Percentiles rank a stretch among this genome's conserved stretches.
These are phyloP conservation scores for Punctularia strigosozonata DNA, from an alignment of 768 basidiomycete genomes.

Conservation along the genomic window DNA sequence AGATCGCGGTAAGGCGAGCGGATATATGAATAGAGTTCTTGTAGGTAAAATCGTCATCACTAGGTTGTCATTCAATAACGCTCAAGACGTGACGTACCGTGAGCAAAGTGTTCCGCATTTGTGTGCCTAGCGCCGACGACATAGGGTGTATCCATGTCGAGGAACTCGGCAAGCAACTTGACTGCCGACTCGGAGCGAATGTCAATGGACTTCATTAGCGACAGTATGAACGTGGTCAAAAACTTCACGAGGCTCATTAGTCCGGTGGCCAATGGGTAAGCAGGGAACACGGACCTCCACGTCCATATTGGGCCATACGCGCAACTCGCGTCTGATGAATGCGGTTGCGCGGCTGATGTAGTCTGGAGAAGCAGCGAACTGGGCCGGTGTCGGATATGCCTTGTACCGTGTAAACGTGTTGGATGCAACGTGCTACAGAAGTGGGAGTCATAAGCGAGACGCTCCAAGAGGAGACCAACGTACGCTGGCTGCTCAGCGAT, in stretches of 20 bases:
- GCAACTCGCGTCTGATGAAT: constrained; percentile 77
- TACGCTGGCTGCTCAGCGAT: not conserved
- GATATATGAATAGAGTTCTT: constrained; percentile 84
- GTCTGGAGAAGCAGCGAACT: constrained; percentile 69
- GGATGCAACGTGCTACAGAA: constrained; percentile 74
- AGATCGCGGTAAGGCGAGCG: constrained; percentile 85
- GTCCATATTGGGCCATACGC: constrained; percentile 83
- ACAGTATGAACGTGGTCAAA: constrained; percentile 78
- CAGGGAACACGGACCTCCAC: constrained; percentile 51
- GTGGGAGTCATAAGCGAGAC: constrained; percentile 5
- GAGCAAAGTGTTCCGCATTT: constrained; percentile 90
- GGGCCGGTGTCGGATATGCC: constrained; percentile 81
- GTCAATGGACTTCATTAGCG: constrained; percentile 87
- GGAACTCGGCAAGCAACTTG: constrained; percentile 74
- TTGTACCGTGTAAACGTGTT: constrained; percentile 78
- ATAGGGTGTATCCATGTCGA: constrained; percentile 64
- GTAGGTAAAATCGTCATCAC: not conserved
- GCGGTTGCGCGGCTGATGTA: constrained; percentile 63
- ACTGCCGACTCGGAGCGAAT: constrained; percentile 85
- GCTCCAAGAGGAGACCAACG: constrained; percentile 1
- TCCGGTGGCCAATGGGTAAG: not conserved
- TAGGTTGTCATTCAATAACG: not conserved
- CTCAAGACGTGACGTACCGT: constrained; percentile 46
- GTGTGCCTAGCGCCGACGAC: constrained; percentile 40
- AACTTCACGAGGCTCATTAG: constrained; percentile 39